Percentiles rank a stretch among this genome's conserved stretches.
These are phyloP conservation scores for Yarrowia sp. DNA, from an alignment of 805 yeast species.

Conservation along the genomic window DNA sequence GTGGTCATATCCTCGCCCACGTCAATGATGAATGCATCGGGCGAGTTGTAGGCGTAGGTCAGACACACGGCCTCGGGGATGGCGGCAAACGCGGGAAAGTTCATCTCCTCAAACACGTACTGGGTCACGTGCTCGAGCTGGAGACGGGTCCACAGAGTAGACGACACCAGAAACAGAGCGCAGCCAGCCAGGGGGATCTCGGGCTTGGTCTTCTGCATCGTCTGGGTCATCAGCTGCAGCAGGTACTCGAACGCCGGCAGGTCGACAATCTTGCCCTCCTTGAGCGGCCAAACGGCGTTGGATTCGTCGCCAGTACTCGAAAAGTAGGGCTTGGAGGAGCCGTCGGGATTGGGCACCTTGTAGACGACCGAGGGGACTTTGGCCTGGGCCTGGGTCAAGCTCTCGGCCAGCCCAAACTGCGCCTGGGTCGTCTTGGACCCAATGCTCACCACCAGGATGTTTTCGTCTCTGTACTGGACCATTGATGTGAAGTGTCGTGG, in stretches of 20 bases:
- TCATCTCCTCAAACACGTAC: slow-evolving; percentile 75
- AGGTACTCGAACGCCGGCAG: slow-evolving; percentile 73
- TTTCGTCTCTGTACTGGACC: slow-evolving; percentile 52
- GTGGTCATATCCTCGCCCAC: slow-evolving; percentile 80
- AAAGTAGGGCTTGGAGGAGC: slow-evolving; percentile 47
- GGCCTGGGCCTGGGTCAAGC: slow-evolving; percentile 75
- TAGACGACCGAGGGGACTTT: slow-evolving; percentile 82
- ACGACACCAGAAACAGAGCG: slow-evolving; percentile 72
- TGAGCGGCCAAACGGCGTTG: slow-evolving; percentile 66
- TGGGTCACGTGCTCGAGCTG: slow-evolving; percentile 74
- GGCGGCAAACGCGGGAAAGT: slow-evolving; percentile 73
- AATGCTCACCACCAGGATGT: slow-evolving; percentile 53
- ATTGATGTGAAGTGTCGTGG: slow-evolving; percentile 41
- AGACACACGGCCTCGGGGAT: slow-evolving; percentile 73
- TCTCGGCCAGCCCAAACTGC: slow-evolving; percentile 77
- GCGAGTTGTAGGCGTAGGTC: slow-evolving; percentile 69
- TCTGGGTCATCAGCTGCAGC: slow-evolving; percentile 58
- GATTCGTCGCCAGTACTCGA: slow-evolving; percentile 54
- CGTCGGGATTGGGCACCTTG: slow-evolving; percentile 46
- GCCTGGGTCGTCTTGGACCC: slow-evolving; percentile 79
- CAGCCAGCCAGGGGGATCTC: slow-evolving; percentile 54
- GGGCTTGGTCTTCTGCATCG: slow-evolving; percentile 57
- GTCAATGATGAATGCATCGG: slow-evolving; percentile 77
- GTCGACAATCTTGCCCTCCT: slow-evolving; percentile 67
- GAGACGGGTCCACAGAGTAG: slow-evolving; percentile 71